Base-by-base conservation (phyloP, 176 grass and related monocot genomes). In the Bonia amplexicaulis region DNA sequence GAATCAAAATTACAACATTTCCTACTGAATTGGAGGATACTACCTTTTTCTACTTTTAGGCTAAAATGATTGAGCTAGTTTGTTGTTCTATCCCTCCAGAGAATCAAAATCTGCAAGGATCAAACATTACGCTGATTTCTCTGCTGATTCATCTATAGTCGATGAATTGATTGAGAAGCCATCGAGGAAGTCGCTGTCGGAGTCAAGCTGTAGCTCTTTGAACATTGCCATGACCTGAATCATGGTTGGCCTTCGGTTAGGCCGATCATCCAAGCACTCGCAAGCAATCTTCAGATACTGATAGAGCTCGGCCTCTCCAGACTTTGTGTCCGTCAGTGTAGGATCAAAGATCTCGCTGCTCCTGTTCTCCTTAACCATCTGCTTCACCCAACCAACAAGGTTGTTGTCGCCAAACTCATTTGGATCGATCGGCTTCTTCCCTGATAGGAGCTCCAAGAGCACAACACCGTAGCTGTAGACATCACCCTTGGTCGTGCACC, bases 171-270 rank as follows among this genome's bases (percentile, higher is more conserved):
- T 83, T 0, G 95, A 90, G 39, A 94, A 88, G 0, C 90, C 88
- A 19, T 99, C 93, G 0, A 96, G 87, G 81, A 96, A 85, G 71
- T 96, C 96, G 1, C 90, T 94, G 78, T 99, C 96, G 0, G 93
- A 87, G 39, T 95, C 93, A 9, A 92, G 88, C 62, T 99, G 91
- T 14, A 94, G 88, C 81, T 99, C 96, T 62, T 96, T 96, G 48
- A 99, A 96, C 96, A 99, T 99, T 0, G 96, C 93, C 88, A 99
- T 99, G 33, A 99, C 96, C 90, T 99, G 96, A 27, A 99, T 99
- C 93, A 99, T 99, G 12, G 91, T 99, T 22, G 96, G 96, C 54
- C 96, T 91, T 19, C 68, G 86, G 40, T 77, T 71, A 1, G 93
- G 90, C 55, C 93, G 86, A 42, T 99, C 96, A 10, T 99, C 91